Evolutionary conservation across 2,329 filamentous ascomycete species (phyloP).

Genomic region (Calonectria crousiana): DNA sequence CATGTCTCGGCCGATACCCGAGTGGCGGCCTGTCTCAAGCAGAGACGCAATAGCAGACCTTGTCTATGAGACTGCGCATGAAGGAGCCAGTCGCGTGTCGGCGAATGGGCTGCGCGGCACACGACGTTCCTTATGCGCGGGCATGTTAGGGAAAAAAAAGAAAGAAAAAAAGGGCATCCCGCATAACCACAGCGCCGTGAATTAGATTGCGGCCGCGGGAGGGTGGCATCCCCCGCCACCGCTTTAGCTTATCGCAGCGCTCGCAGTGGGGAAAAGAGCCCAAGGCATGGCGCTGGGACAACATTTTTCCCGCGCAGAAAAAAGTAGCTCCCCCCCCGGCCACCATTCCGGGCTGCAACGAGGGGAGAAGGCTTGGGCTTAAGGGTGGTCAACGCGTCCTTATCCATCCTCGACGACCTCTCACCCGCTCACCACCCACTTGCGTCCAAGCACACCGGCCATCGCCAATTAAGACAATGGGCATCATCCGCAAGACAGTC

Average conservation of each 20-base stretch:
- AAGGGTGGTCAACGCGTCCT: not conserved
- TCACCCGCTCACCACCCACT: no score
- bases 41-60: not conserved
- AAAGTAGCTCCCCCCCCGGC: constrained; percentile 23
- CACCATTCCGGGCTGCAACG: constrained; percentile 13
- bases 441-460: no score
- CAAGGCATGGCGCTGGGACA: constrained; percentile 8
- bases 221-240: constrained; percentile 4
- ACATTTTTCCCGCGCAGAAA: constrained; percentile 27
- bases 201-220: not conserved
- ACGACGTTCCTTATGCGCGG: not conserved
- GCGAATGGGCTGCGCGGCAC: not conserved
- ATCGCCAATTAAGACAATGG: constrained; percentile 55
- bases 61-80: not conserved
- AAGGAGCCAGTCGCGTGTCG: not conserved
- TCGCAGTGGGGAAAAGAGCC: constrained; percentile 5
- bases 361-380: not conserved
- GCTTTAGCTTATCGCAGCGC: not conserved
- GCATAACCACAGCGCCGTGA: no score
- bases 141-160: not conserved
- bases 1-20: constrained; percentile 10
- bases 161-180: no score
- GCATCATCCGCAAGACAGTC: constrained; percentile 62
- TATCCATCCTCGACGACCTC: not conserved
- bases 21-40: not conserved